Evolutionary conservation across 805 yeast species (phyloP), one percentile per base, ranked within the genome.

Genomic region (Maudiozyma barnettii): DNA sequence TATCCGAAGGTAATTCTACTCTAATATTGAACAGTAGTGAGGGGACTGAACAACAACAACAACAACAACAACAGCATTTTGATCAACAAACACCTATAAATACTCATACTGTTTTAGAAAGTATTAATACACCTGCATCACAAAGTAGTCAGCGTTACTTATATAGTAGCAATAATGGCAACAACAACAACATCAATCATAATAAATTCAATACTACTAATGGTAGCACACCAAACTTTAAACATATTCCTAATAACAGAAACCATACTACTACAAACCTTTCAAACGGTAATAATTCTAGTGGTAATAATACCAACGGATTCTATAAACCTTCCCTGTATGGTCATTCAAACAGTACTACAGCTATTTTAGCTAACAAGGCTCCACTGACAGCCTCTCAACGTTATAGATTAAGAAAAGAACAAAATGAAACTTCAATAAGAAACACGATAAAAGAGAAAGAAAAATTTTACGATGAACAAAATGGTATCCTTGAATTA

Each of bases 351-450:
- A 50, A 48, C 39, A 48, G 52, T 47, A 45, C 58, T 9, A 38
- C 59, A 23, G 52, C 56, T 26, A 41, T 49, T 36, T 22, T 48
- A 9, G 16, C 47, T 0, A 51, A 41, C 16, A 44, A 47, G 22
- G n/a, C 37, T 2, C 47, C 49, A 2, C 49, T 70, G 51, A 71
- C 75, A 0, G 74, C 75, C 0, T 70, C 74, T 1, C 76, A 71
- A 51, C 59, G 67, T 31, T 66, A 66, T 44, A 61, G 74, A 40
- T 49, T 71, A 41, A 63, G 73, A 37, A 65, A 67, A 49, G 69
- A 64, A 42, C 70, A 65, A 44, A 66, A 63, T 29, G 66, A 65
- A 45, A 52, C 58, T 1, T 64, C 67, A 14, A 49, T 66, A 45
- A 60, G 69, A 41, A 52, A 60, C 14, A 53, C 67, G 7, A 55